These are phyloP conservation scores for Penicillium digitatum DNA, from an alignment of 2,329 filamentous ascomycete species.

Conservation along the genomic window DNA sequence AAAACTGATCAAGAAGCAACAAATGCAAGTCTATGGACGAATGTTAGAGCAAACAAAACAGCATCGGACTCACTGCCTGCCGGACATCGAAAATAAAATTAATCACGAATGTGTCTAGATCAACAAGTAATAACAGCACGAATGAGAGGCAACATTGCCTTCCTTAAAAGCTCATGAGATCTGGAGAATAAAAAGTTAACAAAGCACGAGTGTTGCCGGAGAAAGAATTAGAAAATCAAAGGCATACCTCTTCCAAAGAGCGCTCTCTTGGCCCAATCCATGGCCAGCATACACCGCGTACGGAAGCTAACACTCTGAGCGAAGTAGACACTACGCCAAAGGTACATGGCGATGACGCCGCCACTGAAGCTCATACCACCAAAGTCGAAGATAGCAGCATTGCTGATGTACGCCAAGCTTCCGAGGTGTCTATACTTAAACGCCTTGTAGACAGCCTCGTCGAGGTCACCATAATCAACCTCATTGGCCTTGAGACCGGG, in stretches of 20 bases:
- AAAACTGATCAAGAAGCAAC: background rate
- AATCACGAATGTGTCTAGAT: background rate
- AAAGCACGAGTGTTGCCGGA: background rate
- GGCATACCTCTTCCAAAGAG: slow-evolving; percentile 88
- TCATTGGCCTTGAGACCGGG: slow-evolving; percentile 75
- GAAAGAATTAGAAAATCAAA: background rate
- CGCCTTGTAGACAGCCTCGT: slow-evolving; percentile 86
- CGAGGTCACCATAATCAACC: slow-evolving; percentile 81
- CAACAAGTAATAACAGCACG: background rate
- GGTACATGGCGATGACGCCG: slow-evolving; percentile 86
- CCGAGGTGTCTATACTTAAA: slow-evolving; percentile 94
- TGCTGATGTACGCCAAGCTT: slow-evolving; percentile 89
- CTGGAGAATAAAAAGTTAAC: slow-evolving; percentile 28
- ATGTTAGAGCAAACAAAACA: background rate
- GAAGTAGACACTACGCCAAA: slow-evolving; percentile 96
- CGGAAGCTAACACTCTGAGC: slow-evolving; percentile 92
- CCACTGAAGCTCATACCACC: slow-evolving; percentile 74
- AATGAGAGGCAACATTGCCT: background rate
- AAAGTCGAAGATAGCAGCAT: slow-evolving; percentile 91
- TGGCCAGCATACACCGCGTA: slow-evolving; percentile 81
- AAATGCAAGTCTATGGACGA: background rate
- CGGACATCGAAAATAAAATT: background rate
- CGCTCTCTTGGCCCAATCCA: slow-evolving; percentile 98
- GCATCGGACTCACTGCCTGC: background rate
- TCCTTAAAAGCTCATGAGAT: slow-evolving; percentile 52